These are phyloP conservation scores for Hypholoma fasciculare DNA, from an alignment of 768 basidiomycete species.

Conservation along the genomic window DNA sequence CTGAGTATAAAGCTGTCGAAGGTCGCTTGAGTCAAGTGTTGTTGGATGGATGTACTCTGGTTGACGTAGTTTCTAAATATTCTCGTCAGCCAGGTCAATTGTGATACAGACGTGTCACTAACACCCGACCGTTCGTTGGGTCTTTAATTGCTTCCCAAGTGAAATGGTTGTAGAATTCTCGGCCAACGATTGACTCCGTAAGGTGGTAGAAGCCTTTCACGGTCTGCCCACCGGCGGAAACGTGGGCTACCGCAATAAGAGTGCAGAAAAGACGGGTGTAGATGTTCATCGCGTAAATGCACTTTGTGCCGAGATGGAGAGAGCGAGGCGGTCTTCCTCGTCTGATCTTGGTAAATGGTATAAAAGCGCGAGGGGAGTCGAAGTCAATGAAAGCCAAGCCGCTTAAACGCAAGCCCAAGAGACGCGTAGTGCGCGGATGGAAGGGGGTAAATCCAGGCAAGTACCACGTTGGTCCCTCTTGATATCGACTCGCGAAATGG, in stretches of 20 bases:
- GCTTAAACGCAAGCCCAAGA: too few species aligned
- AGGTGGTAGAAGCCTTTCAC: constrained; percentile 28
- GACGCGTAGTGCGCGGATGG: too few species aligned
- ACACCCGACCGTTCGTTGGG: constrained; percentile 68
- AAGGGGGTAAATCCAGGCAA: too few species aligned
- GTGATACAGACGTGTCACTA: constrained; percentile 16
- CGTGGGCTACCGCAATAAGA: background rate
- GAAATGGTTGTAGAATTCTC: constrained; percentile 49
- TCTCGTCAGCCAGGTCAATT: background rate
- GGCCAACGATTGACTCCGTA: constrained; percentile 42
- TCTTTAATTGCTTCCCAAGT: constrained; percentile 49
- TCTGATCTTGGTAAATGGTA: too few species aligned
- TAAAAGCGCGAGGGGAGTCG: too few species aligned
- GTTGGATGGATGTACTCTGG: constrained; percentile 35
- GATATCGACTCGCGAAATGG: too few species aligned
- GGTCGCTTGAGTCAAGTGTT: constrained; percentile 54
- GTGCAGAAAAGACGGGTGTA: background rate
- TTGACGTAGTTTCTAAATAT: constrained; percentile 40
- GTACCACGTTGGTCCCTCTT: too few species aligned
- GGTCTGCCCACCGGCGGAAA: background rate
- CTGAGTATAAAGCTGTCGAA: constrained; percentile 52
- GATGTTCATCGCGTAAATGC: background rate
- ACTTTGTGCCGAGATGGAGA: background rate
- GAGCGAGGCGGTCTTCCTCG: too few species aligned
- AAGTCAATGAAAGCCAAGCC: too few species aligned